phyloP scores from a whole-genome alignment of 2,329 filamentous ascomycete genomes.

The Botryosphaeria dothidea region DNA sequence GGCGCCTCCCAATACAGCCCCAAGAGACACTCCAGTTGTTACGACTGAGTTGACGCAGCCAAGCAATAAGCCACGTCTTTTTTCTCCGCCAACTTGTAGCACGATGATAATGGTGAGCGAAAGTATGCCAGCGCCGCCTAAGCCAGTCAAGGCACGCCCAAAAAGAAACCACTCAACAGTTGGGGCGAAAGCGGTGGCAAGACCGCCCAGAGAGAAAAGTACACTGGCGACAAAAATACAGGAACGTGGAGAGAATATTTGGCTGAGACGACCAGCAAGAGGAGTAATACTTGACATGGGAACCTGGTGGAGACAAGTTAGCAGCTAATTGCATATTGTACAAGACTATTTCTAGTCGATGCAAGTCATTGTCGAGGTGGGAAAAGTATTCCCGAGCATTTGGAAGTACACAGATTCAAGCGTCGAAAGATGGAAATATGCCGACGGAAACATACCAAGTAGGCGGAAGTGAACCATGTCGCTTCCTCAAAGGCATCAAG shows the following conservation, averaged over 20 bases:
- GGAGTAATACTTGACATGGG: slow-evolving; percentile 61
- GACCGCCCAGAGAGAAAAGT: slow-evolving; percentile 61
- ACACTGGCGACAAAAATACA: slow-evolving; percentile 65
- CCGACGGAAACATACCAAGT: slow-evolving; percentile 47
- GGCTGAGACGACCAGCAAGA: slow-evolving; percentile 69
- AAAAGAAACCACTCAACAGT: slow-evolving; percentile 65
- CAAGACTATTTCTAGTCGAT: too few relatives aligned
- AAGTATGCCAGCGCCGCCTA: slow-evolving; percentile 71
- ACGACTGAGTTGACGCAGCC: slow-evolving; percentile 73
- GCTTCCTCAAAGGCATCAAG: slow-evolving; percentile 71
- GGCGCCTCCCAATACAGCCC: slow-evolving; percentile 69
- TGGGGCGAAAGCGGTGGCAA: slow-evolving; percentile 63
- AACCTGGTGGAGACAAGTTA: slow-evolving; percentile 20
- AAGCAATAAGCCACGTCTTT: slow-evolving; percentile 70
- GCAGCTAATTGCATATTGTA: too few relatives aligned
- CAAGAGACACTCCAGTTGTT: slow-evolving; percentile 70
- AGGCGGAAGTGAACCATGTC: slow-evolving; percentile 80
- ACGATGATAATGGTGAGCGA: slow-evolving; percentile 74
- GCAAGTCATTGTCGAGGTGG: background rate
- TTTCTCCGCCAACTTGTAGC: slow-evolving; percentile 69
- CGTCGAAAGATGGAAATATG: too few relatives aligned
- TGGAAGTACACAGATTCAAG: background rate
- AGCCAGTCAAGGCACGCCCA: slow-evolving; percentile 67
- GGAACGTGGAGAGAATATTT: slow-evolving; percentile 69
- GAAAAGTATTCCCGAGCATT: too few relatives aligned